A percentile compares a stretch with the other conserved stretches of the same genome.
phyloP scores from a whole-genome alignment of 2,329 filamentous ascomycete genomes.

The Epichloe sp. region DNA sequence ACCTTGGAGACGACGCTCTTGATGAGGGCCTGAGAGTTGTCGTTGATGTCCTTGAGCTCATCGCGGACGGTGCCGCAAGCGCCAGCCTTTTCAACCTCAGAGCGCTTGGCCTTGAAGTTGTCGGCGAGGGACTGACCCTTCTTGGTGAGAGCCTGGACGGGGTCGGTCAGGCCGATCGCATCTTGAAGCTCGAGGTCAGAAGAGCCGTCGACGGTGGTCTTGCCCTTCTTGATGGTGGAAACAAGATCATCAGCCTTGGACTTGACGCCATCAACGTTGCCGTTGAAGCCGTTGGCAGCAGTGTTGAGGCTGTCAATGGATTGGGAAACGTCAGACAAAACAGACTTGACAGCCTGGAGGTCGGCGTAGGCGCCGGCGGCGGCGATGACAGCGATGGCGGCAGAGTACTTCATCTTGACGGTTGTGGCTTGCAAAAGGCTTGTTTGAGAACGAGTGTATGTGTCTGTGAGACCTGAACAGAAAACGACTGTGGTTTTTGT shows the following conservation, averaged over 20 bases:
- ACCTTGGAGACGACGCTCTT: slow-evolving; percentile 18
- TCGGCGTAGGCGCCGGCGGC: slow-evolving; percentile 9
- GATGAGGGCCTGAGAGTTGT: slow-evolving; percentile 15
- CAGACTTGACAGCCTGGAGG: slow-evolving; percentile 6
- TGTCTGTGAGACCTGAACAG: not conserved
- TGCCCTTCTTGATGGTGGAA: slow-evolving; percentile 9
- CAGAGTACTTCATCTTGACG: slow-evolving; percentile 10
- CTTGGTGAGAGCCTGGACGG: slow-evolving; percentile 13
- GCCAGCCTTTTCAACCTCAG: slow-evolving; percentile 15
- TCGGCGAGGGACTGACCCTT: slow-evolving; percentile 13
- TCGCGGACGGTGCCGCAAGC: slow-evolving; percentile 15
- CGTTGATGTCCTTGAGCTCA: slow-evolving; percentile 14
- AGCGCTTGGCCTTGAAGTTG: slow-evolving; percentile 16
- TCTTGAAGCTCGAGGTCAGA: slow-evolving; percentile 7
- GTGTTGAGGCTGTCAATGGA: slow-evolving; percentile 11
- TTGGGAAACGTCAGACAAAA: slow-evolving; percentile 4
- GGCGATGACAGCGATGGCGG: slow-evolving; percentile 6
- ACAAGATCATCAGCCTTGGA: slow-evolving; percentile 11
- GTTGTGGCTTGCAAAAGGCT: not conserved
- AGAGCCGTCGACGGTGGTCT: slow-evolving; percentile 7
- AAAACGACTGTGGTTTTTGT: slow-evolving; percentile 1
- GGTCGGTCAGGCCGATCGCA: slow-evolving; percentile 8
- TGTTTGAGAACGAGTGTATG: slow-evolving; percentile 7
- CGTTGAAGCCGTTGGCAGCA: slow-evolving; percentile 13
- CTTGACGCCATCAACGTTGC: slow-evolving; percentile 10